phyloP scores from a whole-genome alignment of 2,329 filamentous ascomycete genomes.

The Grosmannia serpens region DNA sequence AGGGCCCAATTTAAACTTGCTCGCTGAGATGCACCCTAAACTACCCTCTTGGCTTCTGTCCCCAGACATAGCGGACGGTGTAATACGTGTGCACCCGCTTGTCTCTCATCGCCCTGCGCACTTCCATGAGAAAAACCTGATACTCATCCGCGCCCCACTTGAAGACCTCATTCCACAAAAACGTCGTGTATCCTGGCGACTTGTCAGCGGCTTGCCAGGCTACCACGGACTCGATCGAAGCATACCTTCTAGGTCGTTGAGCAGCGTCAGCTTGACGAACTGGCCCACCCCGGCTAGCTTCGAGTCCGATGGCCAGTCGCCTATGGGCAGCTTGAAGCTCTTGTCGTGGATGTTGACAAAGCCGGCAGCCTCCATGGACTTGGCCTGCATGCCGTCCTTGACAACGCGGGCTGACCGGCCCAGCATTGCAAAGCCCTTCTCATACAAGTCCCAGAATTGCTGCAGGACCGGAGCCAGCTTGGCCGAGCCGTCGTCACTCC shows the following conservation, averaged over 20 bases:
- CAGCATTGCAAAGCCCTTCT: constrained; percentile 1
- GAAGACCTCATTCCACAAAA: constrained; percentile 11
- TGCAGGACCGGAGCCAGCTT: neutral
- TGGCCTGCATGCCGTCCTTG: neutral
- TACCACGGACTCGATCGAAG: too few species aligned
- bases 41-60: too few species aligned
- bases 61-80: too few species aligned
- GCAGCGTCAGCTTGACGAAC: neutral
- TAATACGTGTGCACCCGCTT: neutral
- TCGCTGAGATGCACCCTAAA: too few species aligned
- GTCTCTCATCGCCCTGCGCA: neutral
- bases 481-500: constrained; percentile 16
- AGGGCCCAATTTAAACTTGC: too few species aligned
- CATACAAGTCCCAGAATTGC: neutral
- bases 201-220: too few species aligned
- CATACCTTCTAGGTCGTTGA: neutral
- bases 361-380: constrained; percentile 1
- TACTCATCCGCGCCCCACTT: constrained; percentile 11
- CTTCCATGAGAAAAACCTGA: neutral
- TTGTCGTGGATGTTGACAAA: constrained; percentile 3
- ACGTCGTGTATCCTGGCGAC: constrained; percentile 10
- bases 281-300: neutral
- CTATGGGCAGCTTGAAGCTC: constrained; percentile 1
- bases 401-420: neutral
- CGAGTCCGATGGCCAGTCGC: neutral